Evolutionary conservation across 140 eudicot genomes (phyloP).

Genomic region (Cichorium intybus): DNA sequence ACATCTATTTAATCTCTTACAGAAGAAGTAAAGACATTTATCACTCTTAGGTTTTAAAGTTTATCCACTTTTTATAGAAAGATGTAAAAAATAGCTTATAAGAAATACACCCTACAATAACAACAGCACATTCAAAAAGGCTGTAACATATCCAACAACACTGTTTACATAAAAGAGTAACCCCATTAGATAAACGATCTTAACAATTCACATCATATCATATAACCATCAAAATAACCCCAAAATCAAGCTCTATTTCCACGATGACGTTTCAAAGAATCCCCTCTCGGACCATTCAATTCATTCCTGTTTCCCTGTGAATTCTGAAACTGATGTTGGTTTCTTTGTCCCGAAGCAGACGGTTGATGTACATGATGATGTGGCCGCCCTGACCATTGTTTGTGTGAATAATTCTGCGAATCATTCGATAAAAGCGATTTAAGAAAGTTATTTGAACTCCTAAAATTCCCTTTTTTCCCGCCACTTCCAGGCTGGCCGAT

Average conservation of each 20-base stretch:
- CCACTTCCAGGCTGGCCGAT: slow-evolving; percentile 33
- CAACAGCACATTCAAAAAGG: not conserved
- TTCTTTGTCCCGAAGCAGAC: slow-evolving; percentile 7
- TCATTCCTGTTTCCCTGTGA: not conserved
- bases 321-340: slow-evolving; percentile 12
- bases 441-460: slow-evolving; percentile 22
- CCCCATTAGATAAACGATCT: not conserved
- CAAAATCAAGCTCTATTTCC: slow-evolving; percentile 22
- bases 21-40: too few species aligned
- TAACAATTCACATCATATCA: not conserved
- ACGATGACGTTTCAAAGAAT: slow-evolving; percentile 39
- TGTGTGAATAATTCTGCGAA: slow-evolving; percentile 17
- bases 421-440: slow-evolving; percentile 25
- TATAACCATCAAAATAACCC: slow-evolving; percentile 1
- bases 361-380: slow-evolving; percentile 18
- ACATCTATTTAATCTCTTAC: too few species aligned
- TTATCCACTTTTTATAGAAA: too few species aligned
- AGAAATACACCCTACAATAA: not conserved
- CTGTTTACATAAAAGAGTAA: not conserved
- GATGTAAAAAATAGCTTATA: too few species aligned
- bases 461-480: slow-evolving; percentile 1
- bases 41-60: too few species aligned
- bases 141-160: not conserved
- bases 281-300: slow-evolving; percentile 23
- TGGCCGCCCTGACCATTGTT: slow-evolving; percentile 1